Evolutionary conservation across 2,329 filamentous ascomycete genomes (phyloP), one percentile per base, ranked within the genome.

Genomic region (Colletotrichum tropicale): DNA sequence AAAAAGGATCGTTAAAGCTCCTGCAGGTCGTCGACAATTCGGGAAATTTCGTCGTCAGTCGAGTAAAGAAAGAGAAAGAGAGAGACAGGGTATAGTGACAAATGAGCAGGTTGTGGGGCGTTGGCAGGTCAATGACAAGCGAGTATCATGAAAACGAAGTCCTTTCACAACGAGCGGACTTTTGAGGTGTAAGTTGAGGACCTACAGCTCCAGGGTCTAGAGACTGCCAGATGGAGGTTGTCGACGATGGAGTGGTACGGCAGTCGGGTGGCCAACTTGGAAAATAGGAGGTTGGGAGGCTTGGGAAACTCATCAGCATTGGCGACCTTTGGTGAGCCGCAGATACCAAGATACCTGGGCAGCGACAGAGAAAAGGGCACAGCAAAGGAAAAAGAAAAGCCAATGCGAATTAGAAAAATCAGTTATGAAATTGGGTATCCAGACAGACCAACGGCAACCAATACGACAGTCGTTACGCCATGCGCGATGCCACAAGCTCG

Each of bases 321-420:
- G 68, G 79, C 76, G 67, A 72, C 62, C 32, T 56, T 43, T 62
- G 66, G 78, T 80, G 78, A 75, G 61, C 4, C 7, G 7, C 36
- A 71, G 81, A 70, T 82, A 80, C 64, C 5, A n/a, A 32, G 66
- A 7, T 64, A 81, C 81, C 61, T 72, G 18, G 12, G 10, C 30
- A 13, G 36, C 26, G 52, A 5, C 9, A 32, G 12, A 4, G 4
- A 12, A 26, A 34, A 18, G 16, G 28, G n/a, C 48, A 30, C 38
- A 56, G 3, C 15, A 26, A 12, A n/a, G 7, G 18, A 9, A 21
- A 52, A 32, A 36, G 4, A 61, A 26, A 16, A 21, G 12, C 8
- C 26, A 12, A 26, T 36, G 24, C 13, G 21, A 15, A 28, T 64
- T 3, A 34, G 16, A 65, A 69, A 64, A 55, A n/a, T n/a, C 30